phyloP scores from a whole-genome alignment of 345 rosid genomes.

The Gossypium thurberi region DNA sequence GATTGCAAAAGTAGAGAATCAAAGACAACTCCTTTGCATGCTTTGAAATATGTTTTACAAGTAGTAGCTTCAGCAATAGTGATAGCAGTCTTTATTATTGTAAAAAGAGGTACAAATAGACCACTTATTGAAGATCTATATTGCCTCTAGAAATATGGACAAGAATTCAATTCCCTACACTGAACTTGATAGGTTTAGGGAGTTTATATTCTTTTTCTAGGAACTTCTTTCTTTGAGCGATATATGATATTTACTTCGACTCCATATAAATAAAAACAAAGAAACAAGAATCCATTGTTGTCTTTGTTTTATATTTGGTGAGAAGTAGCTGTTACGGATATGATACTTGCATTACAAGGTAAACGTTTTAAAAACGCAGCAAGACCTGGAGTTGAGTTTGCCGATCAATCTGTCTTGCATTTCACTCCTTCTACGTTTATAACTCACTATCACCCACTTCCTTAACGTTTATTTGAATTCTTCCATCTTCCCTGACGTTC shows the following conservation, averaged over 20 bases:
- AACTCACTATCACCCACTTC: conserved; percentile 28
- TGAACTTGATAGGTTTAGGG: too few relatives aligned
- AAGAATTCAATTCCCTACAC: too few relatives aligned
- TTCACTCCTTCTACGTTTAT: conserved; percentile 34
- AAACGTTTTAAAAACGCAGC: conserved; percentile 14
- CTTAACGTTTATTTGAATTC: conserved; percentile 45
- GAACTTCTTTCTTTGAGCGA: too few relatives aligned
- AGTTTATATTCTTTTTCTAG: too few relatives aligned
- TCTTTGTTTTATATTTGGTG: conserved; percentile 38
- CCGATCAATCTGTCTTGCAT: conserved; percentile 36
- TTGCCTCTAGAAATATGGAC: too few relatives aligned
- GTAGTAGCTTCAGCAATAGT: too few relatives aligned
- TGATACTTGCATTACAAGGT: conserved; percentile 38
- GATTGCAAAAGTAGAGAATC: too few relatives aligned
- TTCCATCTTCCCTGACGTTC: conserved; percentile 18
- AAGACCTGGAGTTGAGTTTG: neutral
- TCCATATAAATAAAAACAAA: neutral
- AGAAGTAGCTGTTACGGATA: conserved; percentile 16
- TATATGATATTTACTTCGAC: neutral
- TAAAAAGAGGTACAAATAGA: too few relatives aligned
- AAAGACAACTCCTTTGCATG: too few relatives aligned
- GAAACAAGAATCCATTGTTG: neutral
- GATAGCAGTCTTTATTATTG: too few relatives aligned
- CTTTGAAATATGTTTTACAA: too few relatives aligned
- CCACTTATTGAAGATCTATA: too few relatives aligned